phyloP scores from a whole-genome alignment of 2,329 filamentous ascomycete species.

The Chrysoporthe puriensis region DNA sequence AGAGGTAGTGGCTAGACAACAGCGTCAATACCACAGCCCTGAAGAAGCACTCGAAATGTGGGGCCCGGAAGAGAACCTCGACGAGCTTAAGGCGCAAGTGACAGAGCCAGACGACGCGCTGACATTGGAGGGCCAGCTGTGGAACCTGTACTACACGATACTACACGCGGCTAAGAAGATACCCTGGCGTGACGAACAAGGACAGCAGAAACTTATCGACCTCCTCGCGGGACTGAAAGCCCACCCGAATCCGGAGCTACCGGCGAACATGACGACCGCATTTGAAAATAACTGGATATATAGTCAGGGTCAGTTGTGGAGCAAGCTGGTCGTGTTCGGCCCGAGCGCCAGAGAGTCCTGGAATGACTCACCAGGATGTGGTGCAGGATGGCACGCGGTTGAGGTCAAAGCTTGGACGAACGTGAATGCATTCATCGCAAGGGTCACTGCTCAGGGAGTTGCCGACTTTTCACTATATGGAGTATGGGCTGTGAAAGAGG shows the following conservation, averaged over 20 bases:
- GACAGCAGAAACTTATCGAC: slow-evolving; percentile 26
- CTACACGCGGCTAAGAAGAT: slow-evolving; percentile 31
- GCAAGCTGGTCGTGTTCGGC: slow-evolving; percentile 16
- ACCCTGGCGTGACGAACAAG: slow-evolving; percentile 23
- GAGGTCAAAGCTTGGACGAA: slow-evolving; percentile 29
- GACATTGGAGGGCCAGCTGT: slow-evolving; percentile 28
- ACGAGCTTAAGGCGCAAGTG: not conserved
- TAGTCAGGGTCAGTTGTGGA: not conserved
- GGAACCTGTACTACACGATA: slow-evolving; percentile 31
- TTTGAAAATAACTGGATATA: slow-evolving; percentile 9
- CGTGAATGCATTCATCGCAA: slow-evolving; percentile 31
- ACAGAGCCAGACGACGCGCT: not conserved
- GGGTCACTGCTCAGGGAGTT: slow-evolving; percentile 18
- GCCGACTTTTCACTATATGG: slow-evolving; percentile 9
- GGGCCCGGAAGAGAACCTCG: slow-evolving; percentile 12
- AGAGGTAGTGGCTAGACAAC: not conserved
- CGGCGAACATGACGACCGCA: slow-evolving; percentile 14
- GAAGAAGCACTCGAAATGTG: slow-evolving; percentile 15
- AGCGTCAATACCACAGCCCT: not conserved
- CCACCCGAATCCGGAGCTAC: slow-evolving; percentile 26
- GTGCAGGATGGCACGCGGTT: slow-evolving; percentile 27
- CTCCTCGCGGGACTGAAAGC: slow-evolving; percentile 28
- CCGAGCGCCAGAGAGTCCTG: slow-evolving; percentile 27
- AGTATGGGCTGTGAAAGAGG: slow-evolving; percentile 7
- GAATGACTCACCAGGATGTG: slow-evolving; percentile 30